These are phyloP conservation scores for Tylopilus rubrobrunneus DNA, from an alignment of 768 basidiomycete genomes.

Conservation along the genomic window DNA sequence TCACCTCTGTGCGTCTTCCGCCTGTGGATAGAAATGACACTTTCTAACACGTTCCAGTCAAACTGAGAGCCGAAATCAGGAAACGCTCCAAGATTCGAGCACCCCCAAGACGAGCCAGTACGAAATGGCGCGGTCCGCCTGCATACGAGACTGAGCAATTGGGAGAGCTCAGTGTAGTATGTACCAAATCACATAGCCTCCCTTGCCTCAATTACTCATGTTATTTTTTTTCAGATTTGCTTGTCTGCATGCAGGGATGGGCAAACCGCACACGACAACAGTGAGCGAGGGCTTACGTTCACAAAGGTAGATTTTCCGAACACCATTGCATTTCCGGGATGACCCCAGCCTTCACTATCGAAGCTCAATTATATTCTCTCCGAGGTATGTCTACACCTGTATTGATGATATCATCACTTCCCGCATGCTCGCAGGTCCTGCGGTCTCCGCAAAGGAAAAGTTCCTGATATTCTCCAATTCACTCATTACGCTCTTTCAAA, in stretches of 20 bases:
- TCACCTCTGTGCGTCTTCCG: slow-evolving; percentile 10
- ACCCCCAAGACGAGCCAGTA: slow-evolving; percentile 7
- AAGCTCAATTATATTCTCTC: slow-evolving; percentile 69
- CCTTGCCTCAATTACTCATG: background rate
- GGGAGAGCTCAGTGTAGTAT: slow-evolving; percentile 19
- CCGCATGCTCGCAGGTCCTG: slow-evolving; percentile 43
- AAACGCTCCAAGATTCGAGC: background rate
- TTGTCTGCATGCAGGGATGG: slow-evolving; percentile 26
- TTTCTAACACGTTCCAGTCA: slow-evolving; percentile 3
- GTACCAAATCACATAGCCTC: background rate
- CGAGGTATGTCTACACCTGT: slow-evolving; percentile 35
- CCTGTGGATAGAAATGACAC: background rate
- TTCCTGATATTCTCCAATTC: slow-evolving; percentile 80
- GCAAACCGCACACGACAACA: slow-evolving; percentile 23
- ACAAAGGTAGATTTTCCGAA: slow-evolving; percentile 18
- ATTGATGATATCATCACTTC: background rate
- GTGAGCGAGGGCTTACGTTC: slow-evolving; percentile 16
- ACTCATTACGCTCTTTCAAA: slow-evolving; percentile 61
- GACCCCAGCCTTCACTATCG: slow-evolving; percentile 14
- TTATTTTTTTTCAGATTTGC: slow-evolving; percentile 14
- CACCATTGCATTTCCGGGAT: background rate
- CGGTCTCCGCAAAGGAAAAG: slow-evolving; percentile 55
- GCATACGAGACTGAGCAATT: slow-evolving; percentile 2
- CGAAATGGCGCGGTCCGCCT: slow-evolving; percentile 3
- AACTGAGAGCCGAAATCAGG: background rate